phyloP scores from a whole-genome alignment of 257 asterid species.

The Nicotiana tabacum region DNA sequence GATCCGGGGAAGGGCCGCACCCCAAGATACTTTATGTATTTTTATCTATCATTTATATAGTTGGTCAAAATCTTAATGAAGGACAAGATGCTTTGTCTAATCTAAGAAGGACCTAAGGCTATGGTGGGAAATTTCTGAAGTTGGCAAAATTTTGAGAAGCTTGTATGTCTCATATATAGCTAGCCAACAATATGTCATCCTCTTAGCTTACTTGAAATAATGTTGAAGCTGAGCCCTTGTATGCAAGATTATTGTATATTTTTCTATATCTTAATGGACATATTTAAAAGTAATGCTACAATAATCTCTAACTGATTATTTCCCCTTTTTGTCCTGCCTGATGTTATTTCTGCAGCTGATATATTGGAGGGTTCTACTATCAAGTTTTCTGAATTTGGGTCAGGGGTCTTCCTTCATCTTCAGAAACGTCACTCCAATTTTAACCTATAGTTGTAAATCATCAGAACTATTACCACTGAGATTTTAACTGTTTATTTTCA shows the following conservation, averaged over 20 bases:
- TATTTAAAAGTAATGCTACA: neutral
- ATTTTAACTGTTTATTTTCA: neutral
- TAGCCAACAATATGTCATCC: neutral
- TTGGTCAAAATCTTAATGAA: neutral
- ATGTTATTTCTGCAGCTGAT: neutral
- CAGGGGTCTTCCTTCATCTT: neutral
- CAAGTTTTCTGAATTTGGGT: constrained; percentile 1
- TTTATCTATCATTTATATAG: neutral
- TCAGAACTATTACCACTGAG: neutral
- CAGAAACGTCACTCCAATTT: neutral
- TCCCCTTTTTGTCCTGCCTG: neutral
- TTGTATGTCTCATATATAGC: neutral
- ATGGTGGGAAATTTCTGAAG: neutral
- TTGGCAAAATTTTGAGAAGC: neutral
- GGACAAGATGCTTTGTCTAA: neutral
- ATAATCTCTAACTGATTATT: neutral
- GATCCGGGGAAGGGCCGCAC: too few relatives aligned
- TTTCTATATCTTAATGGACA: neutral
- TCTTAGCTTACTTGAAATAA: neutral
- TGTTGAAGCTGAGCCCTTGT: neutral
- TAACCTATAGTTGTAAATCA: constrained; percentile 13
- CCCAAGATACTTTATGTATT: too few relatives aligned
- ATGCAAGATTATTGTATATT: neutral
- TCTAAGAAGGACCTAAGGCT: neutral
- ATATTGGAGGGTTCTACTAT: neutral